Conservation (phyloP, 768 basidiomycete species). For the Galerina marginata region DNA sequence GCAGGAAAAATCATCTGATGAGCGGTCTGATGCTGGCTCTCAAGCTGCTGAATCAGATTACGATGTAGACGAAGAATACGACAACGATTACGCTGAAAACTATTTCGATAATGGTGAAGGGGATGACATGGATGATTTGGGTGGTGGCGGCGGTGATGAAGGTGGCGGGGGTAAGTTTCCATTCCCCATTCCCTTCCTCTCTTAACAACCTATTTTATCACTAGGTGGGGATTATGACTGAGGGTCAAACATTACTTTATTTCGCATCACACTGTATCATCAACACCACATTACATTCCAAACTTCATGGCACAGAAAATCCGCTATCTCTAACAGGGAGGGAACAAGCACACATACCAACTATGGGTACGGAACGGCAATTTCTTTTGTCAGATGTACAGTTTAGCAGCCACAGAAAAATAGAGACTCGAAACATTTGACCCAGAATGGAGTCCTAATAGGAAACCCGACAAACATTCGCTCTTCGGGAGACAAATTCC, state of each 20-base stretch:
- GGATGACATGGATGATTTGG: constrained; percentile 80
- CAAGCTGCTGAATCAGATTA: constrained; percentile 75
- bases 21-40: constrained; percentile 70
- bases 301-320: too few relatives aligned
- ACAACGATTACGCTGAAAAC: constrained; percentile 89
- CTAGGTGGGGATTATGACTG: constrained; percentile 4
- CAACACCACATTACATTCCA: too few relatives aligned
- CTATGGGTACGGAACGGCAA: too few relatives aligned
- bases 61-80: constrained; percentile 89
- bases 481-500: not conserved
- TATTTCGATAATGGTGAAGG: constrained; percentile 91
- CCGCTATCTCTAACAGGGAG: too few relatives aligned
- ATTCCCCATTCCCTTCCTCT: not conserved
- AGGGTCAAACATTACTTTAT: not conserved
- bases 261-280: constrained; percentile 6
- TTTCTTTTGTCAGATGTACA: too few relatives aligned
- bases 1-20: constrained; percentile 75
- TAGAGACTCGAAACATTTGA: too few relatives aligned
- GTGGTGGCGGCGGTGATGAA: constrained; percentile 71
- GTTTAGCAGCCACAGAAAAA: too few relatives aligned
- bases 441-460: too few relatives aligned
- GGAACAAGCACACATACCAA: too few relatives aligned
- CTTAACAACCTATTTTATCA: not conserved
- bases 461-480: too few relatives aligned
- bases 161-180: constrained; percentile 51